Evolutionary conservation across 2,329 filamentous ascomycete genomes (phyloP), one percentile per base, ranked within the genome.

Genomic region (Paradendryphiella salina): DNA sequence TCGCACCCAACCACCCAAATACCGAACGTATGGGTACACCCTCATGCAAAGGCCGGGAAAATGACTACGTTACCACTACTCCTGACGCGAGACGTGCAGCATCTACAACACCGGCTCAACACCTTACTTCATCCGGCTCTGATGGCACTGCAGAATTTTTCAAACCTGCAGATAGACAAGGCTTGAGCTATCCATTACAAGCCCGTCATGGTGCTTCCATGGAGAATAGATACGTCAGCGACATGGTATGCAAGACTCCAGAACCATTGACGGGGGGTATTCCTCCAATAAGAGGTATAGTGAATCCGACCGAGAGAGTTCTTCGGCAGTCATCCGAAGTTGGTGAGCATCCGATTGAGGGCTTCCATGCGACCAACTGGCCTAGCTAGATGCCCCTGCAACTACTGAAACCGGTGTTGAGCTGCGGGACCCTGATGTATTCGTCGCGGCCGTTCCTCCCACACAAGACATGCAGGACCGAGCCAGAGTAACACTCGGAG

Each of bases 381-480:
- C 15, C 31, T 26, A 33, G 31, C 31, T 14, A 38, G n/a, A 20
- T 13, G 13, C 14, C 39, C 17, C 28, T 33, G 31, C 15, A 1
- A 15, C 6, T 14, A 17, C 39, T 17, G 28, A 37, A 20, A 20
- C 31, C 26, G 42, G 38, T 46, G 20, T 34, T 37, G 18, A 38
- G 34, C 35, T 14, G 26, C 34, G 32, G 34, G 34, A 32, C 17
- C 43, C 43, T 31, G 33, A 20, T 11, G 15, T 46, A 29, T 31
- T 34, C 13, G 23, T 34, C 43, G 26, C 26, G 26, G 43, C 34
- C 17, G 34, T 38, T 29, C 23, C 34, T 36, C 26, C 34, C 34
- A 38, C 34, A 34, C 34, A 37, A 46, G 43, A 46, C 34, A 35
- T 38, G 33, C 43, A 37, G 43, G 34, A 37, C 21, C 31, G 31